Evolutionary conservation across 306 rosid genomes (phyloP), one percentile per base, ranked within the genome.

Genomic region (Casuarina glauca): DNA sequence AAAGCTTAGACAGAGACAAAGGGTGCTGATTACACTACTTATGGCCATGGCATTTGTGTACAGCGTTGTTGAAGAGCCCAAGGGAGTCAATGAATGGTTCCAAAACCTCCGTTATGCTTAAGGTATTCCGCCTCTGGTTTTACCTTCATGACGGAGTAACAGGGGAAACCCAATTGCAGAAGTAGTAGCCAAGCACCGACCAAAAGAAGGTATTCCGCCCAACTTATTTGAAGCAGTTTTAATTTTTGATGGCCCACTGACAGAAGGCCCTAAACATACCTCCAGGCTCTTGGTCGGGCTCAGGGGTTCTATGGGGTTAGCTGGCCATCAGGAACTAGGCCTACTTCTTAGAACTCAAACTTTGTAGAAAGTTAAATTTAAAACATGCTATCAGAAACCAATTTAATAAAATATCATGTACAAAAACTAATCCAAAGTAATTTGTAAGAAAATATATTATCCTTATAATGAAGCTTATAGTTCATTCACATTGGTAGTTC

Each of bases 251-350:
- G 54, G 70, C 52, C 17, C 5, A 1, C 4, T 70, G 19, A 78
- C 76, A 5, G n/a, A 19, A 4, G 81, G 72, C 35, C 44, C 81
- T 9, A 50, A 77, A 12, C 51, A 41, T 41, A 39, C 70, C 0
- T 78, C 81, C 8, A 7, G 38, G 32, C 81, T 48, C 11, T 78
- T 32, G 81, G 81, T 5, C 70, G 43, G 8, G 81, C 76, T 0
- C 81, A 70, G 13, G 76, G 81, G 10, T 71, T 78, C 2, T 78
- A 78, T 2, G 76, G 76, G 71, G 42, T 78, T n/a, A 3, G 70
- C 53, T 11, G 48, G 62, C 4, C 51, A 3, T 9, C 62, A 78
- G n/a, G 63, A 78, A 3, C 3, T 35, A 3, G 16, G 51, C 9
- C 15, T 78, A 10, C 62, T 70, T 10, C 32, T 26, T 26, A 26